Evolutionary conservation across 2,329 filamentous ascomycete genomes (phyloP).

Genomic region (Fusarium dimerum): DNA sequence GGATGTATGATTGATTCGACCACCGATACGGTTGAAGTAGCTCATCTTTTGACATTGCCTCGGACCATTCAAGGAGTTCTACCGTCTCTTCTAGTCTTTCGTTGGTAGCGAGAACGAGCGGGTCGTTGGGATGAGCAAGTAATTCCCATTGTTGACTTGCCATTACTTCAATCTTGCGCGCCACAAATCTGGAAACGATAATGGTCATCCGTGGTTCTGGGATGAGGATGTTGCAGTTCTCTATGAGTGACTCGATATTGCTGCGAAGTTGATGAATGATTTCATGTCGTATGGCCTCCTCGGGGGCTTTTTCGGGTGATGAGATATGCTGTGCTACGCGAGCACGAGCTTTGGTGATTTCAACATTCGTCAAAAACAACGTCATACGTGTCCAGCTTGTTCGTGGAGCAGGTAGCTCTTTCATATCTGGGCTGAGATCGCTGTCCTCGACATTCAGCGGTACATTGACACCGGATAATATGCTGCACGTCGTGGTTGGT

Average conservation of each 20-base stretch:
- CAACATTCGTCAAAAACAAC: conserved; percentile 53
- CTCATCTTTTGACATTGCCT: not conserved
- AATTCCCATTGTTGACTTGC: not conserved
- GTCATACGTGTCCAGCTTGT: conserved; percentile 60
- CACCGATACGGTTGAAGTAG: not conserved
- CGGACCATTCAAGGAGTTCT: not conserved
- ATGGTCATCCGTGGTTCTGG: conserved; percentile 39
- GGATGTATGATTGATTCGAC: not conserved
- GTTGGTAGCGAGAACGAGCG: not conserved
- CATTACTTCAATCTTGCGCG: not conserved
- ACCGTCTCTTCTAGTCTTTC: not conserved
- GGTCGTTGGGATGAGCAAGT: not conserved
- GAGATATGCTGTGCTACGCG: conserved; percentile 24
- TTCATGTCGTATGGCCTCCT: conserved; percentile 39
- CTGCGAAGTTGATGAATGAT: conserved; percentile 45
- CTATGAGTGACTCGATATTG: conserved; percentile 5
- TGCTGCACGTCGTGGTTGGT: conserved; percentile 5
- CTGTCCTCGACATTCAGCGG: conserved; percentile 58
- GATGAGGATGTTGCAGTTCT: conserved; percentile 52
- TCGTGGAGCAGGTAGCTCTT: conserved; percentile 46
- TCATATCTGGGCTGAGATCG: conserved; percentile 51
- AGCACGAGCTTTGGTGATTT: conserved; percentile 40
- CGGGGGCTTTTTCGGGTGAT: conserved; percentile 3
- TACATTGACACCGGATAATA: conserved; percentile 45
- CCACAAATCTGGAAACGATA: conserved; percentile 24